phyloP scores from a whole-genome alignment of 352 stramenopile genomes.

The Phytophthora citrophthora region DNA sequence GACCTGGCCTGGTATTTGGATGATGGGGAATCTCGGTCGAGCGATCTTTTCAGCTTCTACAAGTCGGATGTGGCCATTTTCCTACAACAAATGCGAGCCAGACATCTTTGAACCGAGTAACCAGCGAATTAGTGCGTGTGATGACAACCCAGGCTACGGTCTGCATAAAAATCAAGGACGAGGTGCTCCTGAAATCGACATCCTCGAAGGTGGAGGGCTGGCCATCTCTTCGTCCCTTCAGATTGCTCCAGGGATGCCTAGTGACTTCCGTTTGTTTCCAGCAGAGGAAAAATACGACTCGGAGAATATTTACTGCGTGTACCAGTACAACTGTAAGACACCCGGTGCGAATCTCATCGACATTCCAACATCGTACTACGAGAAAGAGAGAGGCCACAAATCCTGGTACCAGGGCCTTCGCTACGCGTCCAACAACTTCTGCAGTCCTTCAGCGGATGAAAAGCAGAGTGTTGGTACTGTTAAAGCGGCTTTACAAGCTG shows the following conservation, averaged over 20 bases:
- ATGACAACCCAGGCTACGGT: slow-evolving; percentile 88
- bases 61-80: slow-evolving; percentile 95
- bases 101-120: slow-evolving; percentile 43
- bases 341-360: slow-evolving; percentile 53
- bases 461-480: slow-evolving; percentile 36
- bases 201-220: slow-evolving; percentile 88
- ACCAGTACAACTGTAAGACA: slow-evolving; percentile 50
- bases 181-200: slow-evolving; percentile 94
- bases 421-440: slow-evolving; percentile 61
- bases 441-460: slow-evolving; percentile 15
- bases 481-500: slow-evolving; percentile 29
- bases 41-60: slow-evolving; percentile 92
- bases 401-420: slow-evolving; percentile 61
- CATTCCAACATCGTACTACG: slow-evolving; percentile 49
- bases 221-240: slow-evolving; percentile 92
- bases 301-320: slow-evolving; percentile 49
- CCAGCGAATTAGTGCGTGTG: slow-evolving; percentile 80
- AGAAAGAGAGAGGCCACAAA: slow-evolving; percentile 41
- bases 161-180: slow-evolving; percentile 83
- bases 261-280: slow-evolving; percentile 56
- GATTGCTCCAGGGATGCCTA: slow-evolving; percentile 75
- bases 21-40: slow-evolving; percentile 94
- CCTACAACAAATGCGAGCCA: slow-evolving; percentile 89
- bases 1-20: slow-evolving; percentile 94
- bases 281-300: slow-evolving; percentile 29